Base-by-base conservation (phyloP, 371 early-diverging fungal species). In the Choanephora cucurbitarum region DNA sequence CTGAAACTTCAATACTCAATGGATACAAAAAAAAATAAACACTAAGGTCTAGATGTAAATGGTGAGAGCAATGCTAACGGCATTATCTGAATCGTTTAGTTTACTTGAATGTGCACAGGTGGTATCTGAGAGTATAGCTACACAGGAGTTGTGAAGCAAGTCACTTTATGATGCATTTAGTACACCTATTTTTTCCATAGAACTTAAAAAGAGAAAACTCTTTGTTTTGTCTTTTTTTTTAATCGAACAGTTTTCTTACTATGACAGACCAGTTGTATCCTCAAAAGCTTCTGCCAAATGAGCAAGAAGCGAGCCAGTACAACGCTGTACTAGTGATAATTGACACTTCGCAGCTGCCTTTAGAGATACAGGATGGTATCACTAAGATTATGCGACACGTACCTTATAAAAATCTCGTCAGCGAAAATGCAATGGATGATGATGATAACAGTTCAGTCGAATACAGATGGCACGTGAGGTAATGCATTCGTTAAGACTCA, bases 291-390 rank as follows among this genome's bases (percentile, higher is more conserved):
- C 18, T 10, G 21, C 18, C 28, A 28, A 28, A 7, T 43, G 21
- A 43, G n/a, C 7, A 21, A 43, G 40, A 51, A n/a, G 23, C 40
- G 1, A n/a, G 45, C 3, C 45, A 51, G 11, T 51, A 50, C 17
- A 66, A 52, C 47, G 52, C 53, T 42, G 67, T 73, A 8, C 55
- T 71, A 9, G 62, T 88, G 33, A 62, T 78, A 8, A 75, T 83
- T 21, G 72, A 84, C 63, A 45, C 70, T 5, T 69, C 69, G 6
- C 62, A 71, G 15, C 74, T 82, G 19, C 88, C 88, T 7, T 75
- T 70, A 33, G 85, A 84, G 41, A 49, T 88, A 32, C 84, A 78
- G 54, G 77, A 74, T 52, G 89, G 89, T 23, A 65, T 88, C 60
- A 50, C 50, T 49, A 82, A 84, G 62, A 71, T 86, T 34, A 79